Evolutionary conservation across 371 early-diverging fungal genomes (phyloP).

Genomic region (Mortierella sp.): DNA sequence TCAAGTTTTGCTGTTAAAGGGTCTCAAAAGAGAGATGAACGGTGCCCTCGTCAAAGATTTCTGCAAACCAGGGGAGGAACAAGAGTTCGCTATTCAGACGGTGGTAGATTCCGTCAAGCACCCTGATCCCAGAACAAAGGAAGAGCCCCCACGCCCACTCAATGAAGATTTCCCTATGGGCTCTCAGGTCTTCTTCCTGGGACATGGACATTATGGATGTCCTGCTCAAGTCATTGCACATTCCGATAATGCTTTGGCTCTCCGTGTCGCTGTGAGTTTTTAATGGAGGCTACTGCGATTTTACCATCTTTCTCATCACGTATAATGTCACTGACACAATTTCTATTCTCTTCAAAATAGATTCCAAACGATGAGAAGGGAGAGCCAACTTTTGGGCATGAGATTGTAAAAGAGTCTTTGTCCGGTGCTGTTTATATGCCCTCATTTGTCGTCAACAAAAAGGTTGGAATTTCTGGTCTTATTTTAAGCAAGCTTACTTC

Average conservation of each 20-base stretch:
- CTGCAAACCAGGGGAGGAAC: slow-evolving; percentile 71
- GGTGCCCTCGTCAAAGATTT: slow-evolving; percentile 92
- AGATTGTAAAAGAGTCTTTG: slow-evolving; percentile 61
- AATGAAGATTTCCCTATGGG: slow-evolving; percentile 76
- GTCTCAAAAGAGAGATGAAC: slow-evolving; percentile 78
- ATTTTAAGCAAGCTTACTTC: slow-evolving; percentile 88
- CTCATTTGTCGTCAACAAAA: slow-evolving; percentile 73
- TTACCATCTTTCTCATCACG: neutral
- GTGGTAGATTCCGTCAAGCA: slow-evolving; percentile 70
- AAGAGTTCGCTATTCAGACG: slow-evolving; percentile 77
- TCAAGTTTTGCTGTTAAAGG: slow-evolving; percentile 78
- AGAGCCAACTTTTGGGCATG: slow-evolving; percentile 72
- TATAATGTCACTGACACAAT: neutral
- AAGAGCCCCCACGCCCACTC: slow-evolving; percentile 67
- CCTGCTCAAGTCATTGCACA: slow-evolving; percentile 80
- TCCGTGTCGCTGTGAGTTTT: slow-evolving; percentile 57
- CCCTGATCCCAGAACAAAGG: slow-evolving; percentile 81
- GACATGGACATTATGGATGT: slow-evolving; percentile 76
- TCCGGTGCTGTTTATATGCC: slow-evolving; percentile 68
- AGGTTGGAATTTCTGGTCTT: slow-evolving; percentile 70
- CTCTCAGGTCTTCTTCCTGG: slow-evolving; percentile 80
- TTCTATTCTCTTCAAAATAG: slow-evolving; percentile 5
- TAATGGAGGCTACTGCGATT: neutral
- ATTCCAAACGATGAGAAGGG: slow-evolving; percentile 38
- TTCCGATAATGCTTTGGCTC: slow-evolving; percentile 62